Base-by-base conservation (phyloP, 768 basidiomycete species). In the Termitomyces sp. region DNA sequence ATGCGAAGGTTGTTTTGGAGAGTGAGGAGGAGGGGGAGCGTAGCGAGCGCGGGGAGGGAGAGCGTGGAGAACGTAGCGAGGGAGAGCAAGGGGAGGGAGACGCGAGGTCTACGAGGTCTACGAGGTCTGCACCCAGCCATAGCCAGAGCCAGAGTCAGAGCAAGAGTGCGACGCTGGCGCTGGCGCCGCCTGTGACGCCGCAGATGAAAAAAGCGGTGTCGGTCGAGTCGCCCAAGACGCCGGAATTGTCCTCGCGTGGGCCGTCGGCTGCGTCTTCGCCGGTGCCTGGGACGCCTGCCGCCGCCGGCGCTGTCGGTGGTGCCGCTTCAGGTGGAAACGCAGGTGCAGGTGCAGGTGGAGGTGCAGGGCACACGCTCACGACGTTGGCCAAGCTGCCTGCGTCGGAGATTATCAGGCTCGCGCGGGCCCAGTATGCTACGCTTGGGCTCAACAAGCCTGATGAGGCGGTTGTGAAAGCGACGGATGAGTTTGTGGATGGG, bases 1-100 rank as follows among this genome's bases (percentile, higher is more conserved):
- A 94, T 63, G 94, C 94, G 16, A 90, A 88, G 74, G 76, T 81
- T 66, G 88, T 96, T 22, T 71, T 96, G 59, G 90, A 93, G 44
- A 87, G 83, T 61, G 84, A 85, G 41, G 18, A 3, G 0, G 41
- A 66, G 71, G 30, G 15, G 7, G 24, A 27, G 4, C 27, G 0
- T 3, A 7, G 15, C 4, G 27, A 18, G 16, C 3, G 8, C 3
- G 51, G 3, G 16, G 20, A 13, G 0, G 36, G 16, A 16, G 16
- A 7, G 13, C 13, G 16, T 12, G 42, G 7, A n/a, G n/a, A 7
- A 20, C 20, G 20, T 20, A 22, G 6, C 4, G 24, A 13, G 1
- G 24, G 16, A 12, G 24, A 2, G 24, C 24, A 27, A 13, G 22
- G 24, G 16, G 16, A 18, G n/a, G 6, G 15, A 2, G 18, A 8